phyloP scores from a whole-genome alignment of 225 moss, liverwort and hornwort species.

The Straminergon stramineum region DNA sequence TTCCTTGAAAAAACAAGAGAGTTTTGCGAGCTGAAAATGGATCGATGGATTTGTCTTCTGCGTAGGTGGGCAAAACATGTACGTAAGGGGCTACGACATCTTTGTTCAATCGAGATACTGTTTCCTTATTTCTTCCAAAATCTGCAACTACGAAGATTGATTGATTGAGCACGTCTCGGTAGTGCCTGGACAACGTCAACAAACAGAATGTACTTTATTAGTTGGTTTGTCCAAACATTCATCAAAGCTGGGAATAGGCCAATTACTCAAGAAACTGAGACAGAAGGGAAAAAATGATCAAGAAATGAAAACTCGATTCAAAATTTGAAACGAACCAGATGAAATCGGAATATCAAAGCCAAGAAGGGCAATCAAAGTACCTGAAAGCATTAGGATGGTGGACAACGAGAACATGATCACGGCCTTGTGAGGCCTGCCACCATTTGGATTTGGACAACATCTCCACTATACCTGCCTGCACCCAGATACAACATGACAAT shows the following conservation, averaged over 20 bases:
- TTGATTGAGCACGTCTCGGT: constrained; percentile 45
- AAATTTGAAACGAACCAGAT: background rate
- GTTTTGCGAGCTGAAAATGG: constrained; percentile 59
- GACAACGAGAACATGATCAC: constrained; percentile 57
- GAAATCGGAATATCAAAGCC: background rate
- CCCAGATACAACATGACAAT: background rate
- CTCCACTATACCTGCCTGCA: constrained; percentile 56
- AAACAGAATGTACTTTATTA: background rate
- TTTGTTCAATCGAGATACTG: constrained; percentile 55
- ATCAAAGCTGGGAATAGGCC: background rate
- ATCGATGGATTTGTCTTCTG: constrained; percentile 27
- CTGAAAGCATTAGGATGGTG: constrained; percentile 94
- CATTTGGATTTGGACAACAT: constrained; percentile 52
- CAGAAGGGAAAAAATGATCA: background rate
- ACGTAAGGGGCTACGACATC: constrained; percentile 95
- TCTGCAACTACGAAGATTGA: constrained; percentile 83
- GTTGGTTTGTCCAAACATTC: background rate
- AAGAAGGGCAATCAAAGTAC: constrained; percentile 1
- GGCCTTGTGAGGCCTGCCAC: constrained; percentile 78
- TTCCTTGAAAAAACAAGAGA: constrained; percentile 77
- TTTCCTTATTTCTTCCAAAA: constrained; percentile 44
- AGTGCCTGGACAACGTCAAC: constrained; percentile 14
- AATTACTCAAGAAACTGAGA: background rate
- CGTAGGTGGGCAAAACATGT: constrained; percentile 52
- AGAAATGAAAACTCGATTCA: background rate